Evolutionary conservation across 108 stramenopile genomes (phyloP), one percentile per base, ranked within the genome.

Genomic region (Mediolabrus comicus): DNA sequence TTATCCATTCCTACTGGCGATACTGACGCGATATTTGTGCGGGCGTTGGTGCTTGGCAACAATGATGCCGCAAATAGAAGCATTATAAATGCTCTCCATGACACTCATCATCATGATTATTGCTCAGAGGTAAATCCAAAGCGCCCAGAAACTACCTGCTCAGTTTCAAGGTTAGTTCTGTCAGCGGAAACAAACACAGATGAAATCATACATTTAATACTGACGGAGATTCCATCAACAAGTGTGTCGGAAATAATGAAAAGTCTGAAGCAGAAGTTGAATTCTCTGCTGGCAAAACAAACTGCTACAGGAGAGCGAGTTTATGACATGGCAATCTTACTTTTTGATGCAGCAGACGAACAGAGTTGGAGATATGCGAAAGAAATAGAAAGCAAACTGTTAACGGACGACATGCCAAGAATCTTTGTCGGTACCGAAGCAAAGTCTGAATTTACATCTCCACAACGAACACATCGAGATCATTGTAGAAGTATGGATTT

Each of bases 401-500:
- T 89, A 55, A 84, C 62, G 22, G 82, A 88, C 8, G 84, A 89
- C 35, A 82, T 87, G 62, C 71, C 87, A 26, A 79, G 91, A 29
- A 79, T 88, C 14, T 90, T 78, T 78, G 79, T 90, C 12, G 86
- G 46, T 7, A 85, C 80, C 24, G 83, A 53, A 16, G 55, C 53
- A 22, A 41, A 69, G n/a, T n/a, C n/a, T 27, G 69, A 35, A 16
- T 11, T 3, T 7, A 26, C 66, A 63, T 30, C 38, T 19, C 16
- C 36, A 71, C 27, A 53, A 55, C 6, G 10, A 39, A 16, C 66
- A 59, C 13, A 79, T 81, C 60, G 59, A 27, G 41, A 68, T 29
- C 88, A 92, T 54, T 92, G 91, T 53, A 73, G 61, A 67, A 72
- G 64, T 9, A 66, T 79, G 38, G 88, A 90, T 57, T 51, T 92